Conservation (phyloP, 2,329 filamentous ascomycete genomes). For the Ceratocystis alfenasii region DNA sequence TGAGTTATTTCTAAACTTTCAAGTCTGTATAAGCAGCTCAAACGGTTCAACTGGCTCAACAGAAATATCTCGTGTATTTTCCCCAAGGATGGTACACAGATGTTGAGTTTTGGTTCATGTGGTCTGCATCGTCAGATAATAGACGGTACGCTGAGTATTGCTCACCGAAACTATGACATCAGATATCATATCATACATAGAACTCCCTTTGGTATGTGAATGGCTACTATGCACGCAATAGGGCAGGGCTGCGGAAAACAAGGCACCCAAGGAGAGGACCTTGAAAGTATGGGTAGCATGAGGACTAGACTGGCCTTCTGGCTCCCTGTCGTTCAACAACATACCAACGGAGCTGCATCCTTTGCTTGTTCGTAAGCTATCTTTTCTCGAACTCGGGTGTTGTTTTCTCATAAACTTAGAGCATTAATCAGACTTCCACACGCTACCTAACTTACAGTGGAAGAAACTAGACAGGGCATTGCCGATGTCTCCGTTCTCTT, state of each 20-base stretch:
- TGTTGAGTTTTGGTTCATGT: neutral
- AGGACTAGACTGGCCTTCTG: neutral
- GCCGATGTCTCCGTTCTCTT: neutral
- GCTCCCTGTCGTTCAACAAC: neutral
- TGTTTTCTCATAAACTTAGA: neutral
- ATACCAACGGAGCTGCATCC: neutral
- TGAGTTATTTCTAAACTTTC: neutral
- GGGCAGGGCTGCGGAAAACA: neutral
- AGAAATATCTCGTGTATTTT: neutral
- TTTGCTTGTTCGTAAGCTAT: neutral
- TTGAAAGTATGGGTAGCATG: neutral
- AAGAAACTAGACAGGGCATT: neutral
- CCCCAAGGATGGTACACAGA: no score
- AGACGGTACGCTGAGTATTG: neutral
- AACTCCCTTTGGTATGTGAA: neutral
- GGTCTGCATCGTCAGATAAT: neutral
- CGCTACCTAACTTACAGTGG: neutral
- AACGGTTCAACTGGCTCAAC: neutral
- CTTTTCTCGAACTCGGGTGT: neutral
- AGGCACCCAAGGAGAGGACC: neutral
- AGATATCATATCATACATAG: neutral
- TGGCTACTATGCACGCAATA: neutral
- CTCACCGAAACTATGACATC: conserved; percentile 2
- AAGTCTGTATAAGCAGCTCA: neutral
- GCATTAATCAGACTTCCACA: neutral